phyloP scores from a whole-genome alignment of 1,284 basidiomycete species.

The Schizophyllum commune region DNA sequence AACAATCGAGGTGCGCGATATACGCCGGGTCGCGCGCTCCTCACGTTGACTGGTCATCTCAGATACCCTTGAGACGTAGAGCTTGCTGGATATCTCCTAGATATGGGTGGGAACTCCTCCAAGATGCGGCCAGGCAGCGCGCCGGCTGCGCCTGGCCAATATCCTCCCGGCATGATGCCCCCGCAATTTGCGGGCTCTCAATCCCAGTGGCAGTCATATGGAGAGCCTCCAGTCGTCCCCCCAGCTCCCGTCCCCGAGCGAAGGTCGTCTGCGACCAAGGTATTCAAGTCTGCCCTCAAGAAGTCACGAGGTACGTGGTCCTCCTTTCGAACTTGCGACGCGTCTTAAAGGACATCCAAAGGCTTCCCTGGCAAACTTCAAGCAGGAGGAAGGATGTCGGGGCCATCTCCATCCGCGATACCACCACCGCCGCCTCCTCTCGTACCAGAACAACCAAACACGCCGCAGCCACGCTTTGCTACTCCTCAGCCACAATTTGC shows the following conservation, averaged over 20 bases:
- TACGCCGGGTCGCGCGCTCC: background rate
- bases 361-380: background rate
- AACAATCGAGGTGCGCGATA: background rate
- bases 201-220: background rate
- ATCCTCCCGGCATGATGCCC: background rate
- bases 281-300: background rate
- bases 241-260: background rate
- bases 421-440: background rate
- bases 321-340: background rate
- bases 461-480: background rate
- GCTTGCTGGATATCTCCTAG: background rate
- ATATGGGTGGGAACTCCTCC: background rate
- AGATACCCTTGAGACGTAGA: background rate
- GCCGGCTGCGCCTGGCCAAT: background rate
- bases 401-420: background rate
- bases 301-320: background rate
- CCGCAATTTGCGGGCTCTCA: background rate
- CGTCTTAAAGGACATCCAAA: background rate
- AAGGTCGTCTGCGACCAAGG: background rate
- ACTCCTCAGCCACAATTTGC: background rate
- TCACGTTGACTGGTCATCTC: background rate
- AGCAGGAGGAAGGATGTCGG: background rate
- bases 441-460: background rate
- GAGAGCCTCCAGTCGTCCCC: background rate
- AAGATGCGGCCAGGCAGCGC: background rate